These are phyloP conservation scores for Phytophthora pinifolia DNA, from an alignment of 352 stramenopile species.

Conservation along the genomic window DNA sequence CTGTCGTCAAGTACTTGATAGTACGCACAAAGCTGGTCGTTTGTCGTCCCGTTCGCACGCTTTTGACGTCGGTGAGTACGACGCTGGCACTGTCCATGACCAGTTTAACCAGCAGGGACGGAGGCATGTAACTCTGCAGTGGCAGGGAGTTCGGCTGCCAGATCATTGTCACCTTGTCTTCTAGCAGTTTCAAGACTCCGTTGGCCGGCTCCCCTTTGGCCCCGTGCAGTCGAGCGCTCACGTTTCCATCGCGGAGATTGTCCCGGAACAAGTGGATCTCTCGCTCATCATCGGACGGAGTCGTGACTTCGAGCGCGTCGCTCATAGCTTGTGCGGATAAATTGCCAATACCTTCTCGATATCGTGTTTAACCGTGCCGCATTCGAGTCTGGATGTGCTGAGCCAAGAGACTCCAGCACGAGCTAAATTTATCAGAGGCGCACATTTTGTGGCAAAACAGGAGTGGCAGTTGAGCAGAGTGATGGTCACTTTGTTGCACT, in stretches of 20 bases:
- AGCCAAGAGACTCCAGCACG: neutral
- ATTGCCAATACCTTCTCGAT: neutral
- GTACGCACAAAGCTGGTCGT: slow-evolving; percentile 82
- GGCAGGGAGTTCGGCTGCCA: slow-evolving; percentile 46
- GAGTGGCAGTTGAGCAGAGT: slow-evolving; percentile 5
- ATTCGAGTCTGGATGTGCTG: slow-evolving; percentile 10
- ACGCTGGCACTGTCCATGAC: slow-evolving; percentile 25
- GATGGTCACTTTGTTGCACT: slow-evolving; percentile 23
- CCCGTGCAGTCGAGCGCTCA: slow-evolving; percentile 55
- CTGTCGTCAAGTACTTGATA: slow-evolving; percentile 69
- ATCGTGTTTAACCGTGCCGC: slow-evolving; percentile 7
- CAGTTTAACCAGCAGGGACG: slow-evolving; percentile 26
- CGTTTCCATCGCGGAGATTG: slow-evolving; percentile 55
- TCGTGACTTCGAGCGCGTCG: slow-evolving; percentile 7
- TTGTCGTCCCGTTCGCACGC: slow-evolving; percentile 66
- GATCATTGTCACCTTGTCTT: slow-evolving; percentile 63
- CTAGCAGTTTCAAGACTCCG: slow-evolving; percentile 57
- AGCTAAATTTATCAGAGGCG: slow-evolving; percentile 18
- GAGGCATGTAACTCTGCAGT: slow-evolving; percentile 15
- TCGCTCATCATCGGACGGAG: slow-evolving; percentile 22
- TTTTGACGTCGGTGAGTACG: slow-evolving; percentile 50
- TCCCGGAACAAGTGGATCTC: slow-evolving; percentile 50
- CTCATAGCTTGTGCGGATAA: slow-evolving; percentile 11
- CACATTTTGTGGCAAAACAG: no score
- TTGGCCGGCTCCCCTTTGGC: slow-evolving; percentile 42